phyloP scores from a whole-genome alignment of 2,329 filamentous ascomycete genomes.

The Aspergillus calidoustus region DNA sequence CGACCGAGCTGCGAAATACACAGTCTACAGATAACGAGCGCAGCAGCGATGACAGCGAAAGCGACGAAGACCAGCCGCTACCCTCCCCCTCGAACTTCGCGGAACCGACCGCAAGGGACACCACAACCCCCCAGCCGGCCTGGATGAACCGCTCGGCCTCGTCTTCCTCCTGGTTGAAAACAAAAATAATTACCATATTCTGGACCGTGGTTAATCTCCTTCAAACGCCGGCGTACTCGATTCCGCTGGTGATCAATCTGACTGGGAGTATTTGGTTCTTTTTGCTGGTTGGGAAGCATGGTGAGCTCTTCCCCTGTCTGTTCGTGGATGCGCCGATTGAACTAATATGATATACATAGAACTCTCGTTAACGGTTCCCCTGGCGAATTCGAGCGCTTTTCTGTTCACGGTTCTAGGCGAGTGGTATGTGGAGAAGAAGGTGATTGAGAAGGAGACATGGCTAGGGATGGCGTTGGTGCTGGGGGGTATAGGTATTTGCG shows the following conservation, averaged over 20 bases:
- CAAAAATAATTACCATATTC: conserved; percentile 66
- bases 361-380: conserved; percentile 88
- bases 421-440: conserved; percentile 92
- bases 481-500: conserved; percentile 80
- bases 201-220: conserved; percentile 80
- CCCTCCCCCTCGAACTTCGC: conserved; percentile 10
- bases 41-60: not conserved
- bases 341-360: conserved; percentile 68
- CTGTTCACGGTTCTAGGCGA: conserved; percentile 95
- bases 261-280: conserved; percentile 98
- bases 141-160: conserved; percentile 25
- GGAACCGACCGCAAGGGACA: not conserved
- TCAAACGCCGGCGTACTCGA: conserved; percentile 78
- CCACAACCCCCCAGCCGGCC: conserved; percentile 19
- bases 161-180: conserved; percentile 61
- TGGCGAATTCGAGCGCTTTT: conserved; percentile 92
- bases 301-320: conserved; percentile 56
- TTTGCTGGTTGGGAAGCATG: conserved; percentile 86
- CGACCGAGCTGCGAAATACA: conserved; percentile 13
- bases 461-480: conserved; percentile 80
- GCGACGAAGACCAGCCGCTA: conserved; percentile 16
- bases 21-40: not conserved
- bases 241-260: conserved; percentile 84
- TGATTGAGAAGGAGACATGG: conserved; percentile 84
- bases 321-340: not conserved